phyloP scores from a whole-genome alignment of 768 basidiomycete species.

The Mrakia frigida region DNA sequence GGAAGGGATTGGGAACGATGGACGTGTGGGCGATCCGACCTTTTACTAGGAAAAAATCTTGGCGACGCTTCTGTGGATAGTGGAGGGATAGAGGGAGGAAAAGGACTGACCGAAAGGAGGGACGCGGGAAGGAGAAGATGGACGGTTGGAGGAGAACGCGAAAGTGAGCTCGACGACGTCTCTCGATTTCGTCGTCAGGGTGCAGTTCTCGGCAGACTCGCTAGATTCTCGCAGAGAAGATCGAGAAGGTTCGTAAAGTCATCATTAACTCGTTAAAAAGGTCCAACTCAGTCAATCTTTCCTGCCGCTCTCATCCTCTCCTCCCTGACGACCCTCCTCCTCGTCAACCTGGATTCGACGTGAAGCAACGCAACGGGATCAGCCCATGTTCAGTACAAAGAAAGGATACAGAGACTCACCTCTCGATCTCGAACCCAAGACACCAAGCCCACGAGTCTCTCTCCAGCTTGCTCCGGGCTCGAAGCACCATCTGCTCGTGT shows the following conservation, averaged over 20 bases:
- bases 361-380: too few relatives aligned
- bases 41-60: not conserved
- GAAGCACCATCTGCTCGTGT: constrained; percentile 60
- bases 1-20: not conserved
- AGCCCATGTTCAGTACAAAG: too few relatives aligned
- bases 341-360: not conserved
- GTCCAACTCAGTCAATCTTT: not conserved
- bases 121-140: not conserved
- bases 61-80: not conserved
- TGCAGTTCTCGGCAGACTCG: too few relatives aligned
- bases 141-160: not conserved
- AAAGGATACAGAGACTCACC: not conserved
- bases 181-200: not conserved
- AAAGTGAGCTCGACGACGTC: not conserved
- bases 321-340: constrained; percentile 16
- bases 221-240: too few relatives aligned
- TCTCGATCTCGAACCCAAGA: constrained; percentile 80
- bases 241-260: too few relatives aligned
- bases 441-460: constrained; percentile 95
- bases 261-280: too few relatives aligned
- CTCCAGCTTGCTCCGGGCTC: constrained; percentile 76
- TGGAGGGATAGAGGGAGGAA: not conserved
- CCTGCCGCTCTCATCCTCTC: constrained; percentile 6
- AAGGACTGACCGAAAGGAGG: not conserved
- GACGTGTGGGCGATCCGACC: not conserved